A percentile compares a stretch with the other conserved stretches of the same genome.
Evolutionary conservation across 139 green algal species (phyloP).

Genomic region (Pseudopediastrum boryanum): DNA sequence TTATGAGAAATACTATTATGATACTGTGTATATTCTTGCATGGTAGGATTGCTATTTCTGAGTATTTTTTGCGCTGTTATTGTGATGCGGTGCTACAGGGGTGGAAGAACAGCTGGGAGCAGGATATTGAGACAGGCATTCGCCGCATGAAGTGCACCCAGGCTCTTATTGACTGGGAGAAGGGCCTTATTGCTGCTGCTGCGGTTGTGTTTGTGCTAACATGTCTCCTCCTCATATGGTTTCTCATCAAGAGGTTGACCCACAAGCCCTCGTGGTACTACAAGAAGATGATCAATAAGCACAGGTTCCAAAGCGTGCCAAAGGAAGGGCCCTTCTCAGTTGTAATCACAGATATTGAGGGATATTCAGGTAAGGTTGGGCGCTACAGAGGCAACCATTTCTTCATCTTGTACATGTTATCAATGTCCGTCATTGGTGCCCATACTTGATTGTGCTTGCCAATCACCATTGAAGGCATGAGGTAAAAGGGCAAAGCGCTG

Average conservation of each 20-base stretch:
- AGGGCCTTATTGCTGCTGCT: not conserved
- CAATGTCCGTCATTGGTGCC: not conserved
- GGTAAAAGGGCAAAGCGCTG: not conserved
- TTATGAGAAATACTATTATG: too few species aligned
- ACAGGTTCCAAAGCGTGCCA: conserved; percentile 44
- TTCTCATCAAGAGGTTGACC: not conserved
- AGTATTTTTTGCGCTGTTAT: too few species aligned
- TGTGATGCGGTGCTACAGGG: too few species aligned
- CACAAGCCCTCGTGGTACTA: not conserved
- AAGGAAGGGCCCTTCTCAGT: conserved; percentile 41
- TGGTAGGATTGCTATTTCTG: too few species aligned
- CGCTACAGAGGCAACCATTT: not conserved
- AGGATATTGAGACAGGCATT: too few species aligned
- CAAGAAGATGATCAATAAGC: conserved; percentile 7
- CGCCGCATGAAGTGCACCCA: too few species aligned
- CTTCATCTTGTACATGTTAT: not conserved
- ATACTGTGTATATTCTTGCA: too few species aligned
- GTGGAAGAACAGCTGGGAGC: too few species aligned
- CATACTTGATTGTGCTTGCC: not conserved
- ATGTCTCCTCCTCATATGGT: not conserved
- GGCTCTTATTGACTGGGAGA: not conserved
- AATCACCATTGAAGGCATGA: not conserved
- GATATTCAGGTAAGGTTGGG: conserved; percentile 48
- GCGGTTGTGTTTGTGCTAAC: not conserved
- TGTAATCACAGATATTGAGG: conserved; percentile 60